Base-by-base conservation (phyloP, 306 rosid genomes). In the Amphicarpaea edgeworthii region DNA sequence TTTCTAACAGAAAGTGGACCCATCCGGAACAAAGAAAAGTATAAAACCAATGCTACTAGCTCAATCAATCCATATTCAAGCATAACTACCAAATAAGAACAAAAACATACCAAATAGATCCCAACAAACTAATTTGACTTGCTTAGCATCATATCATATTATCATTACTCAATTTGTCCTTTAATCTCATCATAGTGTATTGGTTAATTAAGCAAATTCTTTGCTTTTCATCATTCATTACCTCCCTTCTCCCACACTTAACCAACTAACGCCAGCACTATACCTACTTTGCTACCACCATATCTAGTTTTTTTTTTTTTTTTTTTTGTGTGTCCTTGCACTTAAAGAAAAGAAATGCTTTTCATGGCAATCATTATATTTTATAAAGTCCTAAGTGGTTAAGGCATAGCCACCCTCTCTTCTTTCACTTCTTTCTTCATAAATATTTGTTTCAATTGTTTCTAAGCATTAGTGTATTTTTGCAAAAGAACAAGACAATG, bases 231-330 rank as follows among this genome's bases (percentile, higher is more conserved):
- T 89, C 79, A 91, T 93, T 83, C 81, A 76, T 79, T 73, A 82
- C 77, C 84, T 89, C 88, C 93, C 98, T 91, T 93, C 83, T 86
- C 89, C 88, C 77, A 88, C 93, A 93, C 96, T 89, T 93, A 82
- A 93, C 97, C 98, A 93, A 93, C 98, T 81, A 93, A 90, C 97
- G 68, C 85, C 72, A 79, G 62, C 85, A 89, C 98, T 85, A 89
- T 77, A 80, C 89, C 88, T 79, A 84, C 85, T 86, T 89, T 77
- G 75, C 71, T 75, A 53, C 80, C 70, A 53, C 79, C 77, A 60
- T 77, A 73, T 76, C 79, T 77, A 61, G 60, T 75, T 73, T 73
- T 59, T 59, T n/a, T n/a, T n/a, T n/a, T n/a, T n/a, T n/a, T n/a
- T n/a, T n/a, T n/a, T n/a, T n/a, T n/a, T n/a, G n/a, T 6, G 66